Evolutionary conservation across 495 filamentous ascomycete genomes (phyloP), one percentile per base, ranked within the genome.

Genomic region (Tuber melanosporum): DNA sequence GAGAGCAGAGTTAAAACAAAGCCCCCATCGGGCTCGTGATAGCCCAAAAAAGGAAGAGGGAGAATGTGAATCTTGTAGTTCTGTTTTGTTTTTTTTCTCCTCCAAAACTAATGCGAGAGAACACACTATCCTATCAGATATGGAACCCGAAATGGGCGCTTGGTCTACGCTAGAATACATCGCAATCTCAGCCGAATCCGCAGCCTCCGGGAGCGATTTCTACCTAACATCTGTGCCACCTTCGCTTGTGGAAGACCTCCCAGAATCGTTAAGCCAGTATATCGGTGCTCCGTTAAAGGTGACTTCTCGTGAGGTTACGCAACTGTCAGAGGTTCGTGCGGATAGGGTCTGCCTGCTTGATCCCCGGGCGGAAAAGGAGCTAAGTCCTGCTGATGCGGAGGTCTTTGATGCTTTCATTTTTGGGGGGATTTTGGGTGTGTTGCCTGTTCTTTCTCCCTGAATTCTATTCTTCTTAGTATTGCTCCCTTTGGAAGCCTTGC

Each of bases 111-210:
- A 66, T 19, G 26, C 57, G 26, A 66, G 57, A 36, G 10, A 17
- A 66, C 57, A 66, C 32, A 72, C 26, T 72, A n/a, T 17, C 71
- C 36, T 36, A n/a, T 57, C 39, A 83, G 81, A 83, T 72, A 79
- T 83, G 77, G 82, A 83, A 57, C 82, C 82, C 57, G 95, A 99
- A 84, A 88, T 98, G 41, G 95, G 95, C n/a, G 88, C 89, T 46
- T 99, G 95, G 95, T 97, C 94, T 8, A 88, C 91, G 36, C 88
- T 97, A 32, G 95, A 99, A 86, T 99, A 99, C 86, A 85, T 88
- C 73, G 88, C 91, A 76, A 97, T 98, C 79, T 92, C 94, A 41
- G 86, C 87, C 46, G 95, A 99, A 86, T 93, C 91, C 62, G 85
- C 90, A 77, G 87, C 87, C 17, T 84, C 88, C 26, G 90, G 91